A percentile compares a stretch with the other conserved stretches of the same genome.
phyloP scores from a whole-genome alignment of 176 grass and related monocot genomes.

The Hyparrhenia diplandra region DNA sequence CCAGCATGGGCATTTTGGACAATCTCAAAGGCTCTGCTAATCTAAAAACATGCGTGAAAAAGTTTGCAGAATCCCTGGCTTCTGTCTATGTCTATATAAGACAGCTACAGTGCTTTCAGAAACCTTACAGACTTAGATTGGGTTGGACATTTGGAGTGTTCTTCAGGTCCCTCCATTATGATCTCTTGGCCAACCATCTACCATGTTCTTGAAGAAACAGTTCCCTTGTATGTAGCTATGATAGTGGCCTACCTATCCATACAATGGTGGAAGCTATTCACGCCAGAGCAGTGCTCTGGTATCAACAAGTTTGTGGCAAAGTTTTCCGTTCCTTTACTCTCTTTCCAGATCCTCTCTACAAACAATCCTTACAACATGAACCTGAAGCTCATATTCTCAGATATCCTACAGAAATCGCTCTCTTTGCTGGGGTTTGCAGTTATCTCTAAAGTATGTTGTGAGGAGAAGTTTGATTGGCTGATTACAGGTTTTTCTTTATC shows the following conservation, averaged over 20 bases:
- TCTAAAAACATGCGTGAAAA: conserved; percentile 39
- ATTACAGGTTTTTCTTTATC: conserved; percentile 87
- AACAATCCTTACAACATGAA: conserved; percentile 89
- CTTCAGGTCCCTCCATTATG: conserved; percentile 58
- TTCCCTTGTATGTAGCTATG: conserved; percentile 81
- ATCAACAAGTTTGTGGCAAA: conserved; percentile 90
- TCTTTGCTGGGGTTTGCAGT: conserved; percentile 50
- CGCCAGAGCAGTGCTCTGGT: conserved; percentile 75
- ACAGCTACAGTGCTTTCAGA: conserved; percentile 30
- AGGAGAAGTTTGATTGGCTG: conserved; percentile 64
- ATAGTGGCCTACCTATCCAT: conserved; percentile 89
- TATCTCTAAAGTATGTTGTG: conserved; percentile 41
- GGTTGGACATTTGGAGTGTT: conserved; percentile 40
- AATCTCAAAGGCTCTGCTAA: conserved; percentile 36
- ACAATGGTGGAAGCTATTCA: conserved; percentile 88
- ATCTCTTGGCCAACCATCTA: conserved; percentile 68
- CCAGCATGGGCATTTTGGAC: conserved; percentile 39
- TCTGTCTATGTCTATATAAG: conserved; percentile 49
- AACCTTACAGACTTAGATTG: conserved; percentile 30
- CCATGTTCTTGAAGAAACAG: conserved; percentile 73
- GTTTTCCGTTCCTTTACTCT: conserved; percentile 89
- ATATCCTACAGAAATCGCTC: conserved; percentile 65
- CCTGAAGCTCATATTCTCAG: conserved; percentile 69
- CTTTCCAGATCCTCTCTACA: conserved; percentile 87
- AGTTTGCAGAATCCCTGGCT: conserved; percentile 33